Evolutionary conservation across 1,284 basidiomycete genomes (phyloP).

Genomic region (Trichosporon sp.): DNA sequence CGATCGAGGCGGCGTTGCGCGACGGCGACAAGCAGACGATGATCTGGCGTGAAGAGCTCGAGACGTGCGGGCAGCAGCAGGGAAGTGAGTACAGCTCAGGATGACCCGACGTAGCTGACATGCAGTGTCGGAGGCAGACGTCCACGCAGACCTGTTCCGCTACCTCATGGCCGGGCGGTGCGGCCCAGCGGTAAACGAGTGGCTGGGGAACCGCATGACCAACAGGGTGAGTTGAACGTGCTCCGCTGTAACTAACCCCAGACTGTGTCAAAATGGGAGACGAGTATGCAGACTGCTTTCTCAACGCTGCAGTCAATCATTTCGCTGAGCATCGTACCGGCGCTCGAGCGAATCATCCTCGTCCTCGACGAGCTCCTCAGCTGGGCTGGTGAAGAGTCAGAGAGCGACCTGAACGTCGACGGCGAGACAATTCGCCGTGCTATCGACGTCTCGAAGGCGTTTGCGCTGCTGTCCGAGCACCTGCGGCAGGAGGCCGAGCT

Average conservation of each 20-base stretch:
- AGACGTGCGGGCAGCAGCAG: slow-evolving; percentile 40
- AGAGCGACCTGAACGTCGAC: background rate
- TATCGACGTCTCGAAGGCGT: background rate
- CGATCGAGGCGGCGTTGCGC: slow-evolving; percentile 27
- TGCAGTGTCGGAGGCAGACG: slow-evolving; percentile 30
- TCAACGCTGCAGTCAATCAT: slow-evolving; percentile 34
- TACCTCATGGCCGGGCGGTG: slow-evolving; percentile 41
- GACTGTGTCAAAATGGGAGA: slow-evolving; percentile 45
- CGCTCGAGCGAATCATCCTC: slow-evolving; percentile 38
- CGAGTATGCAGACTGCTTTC: slow-evolving; percentile 28
- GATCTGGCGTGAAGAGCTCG: slow-evolving; percentile 44
- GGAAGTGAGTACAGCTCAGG: slow-evolving; percentile 15
- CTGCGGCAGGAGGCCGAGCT: slow-evolving; percentile 36
- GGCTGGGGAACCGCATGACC: slow-evolving; percentile 44
- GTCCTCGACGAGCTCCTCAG: slow-evolving; percentile 40
- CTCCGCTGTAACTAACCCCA: slow-evolving; percentile 13
- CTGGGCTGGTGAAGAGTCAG: slow-evolving; percentile 21
- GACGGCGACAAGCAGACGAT: slow-evolving; percentile 44
- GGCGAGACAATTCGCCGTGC: background rate
- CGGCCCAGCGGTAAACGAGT: slow-evolving; percentile 38
- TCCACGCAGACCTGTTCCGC: slow-evolving; percentile 43
- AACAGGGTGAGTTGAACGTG: slow-evolving; percentile 27
- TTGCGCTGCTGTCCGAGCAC: slow-evolving; percentile 25
- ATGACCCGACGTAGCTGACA: background rate
- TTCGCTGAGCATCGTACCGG: slow-evolving; percentile 37